A percentile compares a stretch with the other conserved stretches of the same genome.
Evolutionary conservation across 2,329 filamentous ascomycete genomes (phyloP).

Genomic region (Trichoderma sp.): DNA sequence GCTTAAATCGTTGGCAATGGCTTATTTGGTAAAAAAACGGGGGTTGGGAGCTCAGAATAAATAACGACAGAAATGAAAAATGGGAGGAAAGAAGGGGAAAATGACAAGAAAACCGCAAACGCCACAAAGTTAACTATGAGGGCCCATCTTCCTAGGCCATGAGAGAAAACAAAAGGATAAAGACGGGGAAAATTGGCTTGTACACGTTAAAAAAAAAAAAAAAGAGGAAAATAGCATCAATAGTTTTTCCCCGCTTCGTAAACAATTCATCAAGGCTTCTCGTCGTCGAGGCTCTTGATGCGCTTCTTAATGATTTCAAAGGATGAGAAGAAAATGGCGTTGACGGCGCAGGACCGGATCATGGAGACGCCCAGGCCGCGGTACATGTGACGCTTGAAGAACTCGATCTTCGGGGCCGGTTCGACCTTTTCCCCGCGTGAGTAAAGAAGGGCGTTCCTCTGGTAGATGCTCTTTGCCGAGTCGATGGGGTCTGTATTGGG

Average conservation of each 20-base stretch:
- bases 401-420: conserved; percentile 69
- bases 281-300: conserved; percentile 54
- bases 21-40: background rate
- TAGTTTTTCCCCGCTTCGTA: background rate
- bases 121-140: background rate
- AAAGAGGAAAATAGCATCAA: background rate
- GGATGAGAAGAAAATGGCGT: conserved; percentile 85
- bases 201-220: background rate
- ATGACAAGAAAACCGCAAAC: background rate
- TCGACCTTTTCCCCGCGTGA: conserved; percentile 62
- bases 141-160: background rate
- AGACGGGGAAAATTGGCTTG: background rate
- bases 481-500: conserved; percentile 61
- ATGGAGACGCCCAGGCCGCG: conserved; percentile 80
- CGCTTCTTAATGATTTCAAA: conserved; percentile 80
- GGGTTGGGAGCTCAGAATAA: background rate
- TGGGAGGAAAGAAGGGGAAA: background rate
- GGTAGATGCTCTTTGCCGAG: conserved; percentile 81
- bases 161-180: background rate
- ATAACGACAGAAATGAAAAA: background rate
- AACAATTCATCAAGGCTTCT: conserved; percentile 9
- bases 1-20: background rate
- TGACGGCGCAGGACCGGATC: conserved; percentile 76
- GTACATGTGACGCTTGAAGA: conserved; percentile 77
- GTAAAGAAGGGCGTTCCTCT: conserved; percentile 73